Conservation (phyloP, 371 early-diverging fungal species). For the Mortierella sp. region DNA sequence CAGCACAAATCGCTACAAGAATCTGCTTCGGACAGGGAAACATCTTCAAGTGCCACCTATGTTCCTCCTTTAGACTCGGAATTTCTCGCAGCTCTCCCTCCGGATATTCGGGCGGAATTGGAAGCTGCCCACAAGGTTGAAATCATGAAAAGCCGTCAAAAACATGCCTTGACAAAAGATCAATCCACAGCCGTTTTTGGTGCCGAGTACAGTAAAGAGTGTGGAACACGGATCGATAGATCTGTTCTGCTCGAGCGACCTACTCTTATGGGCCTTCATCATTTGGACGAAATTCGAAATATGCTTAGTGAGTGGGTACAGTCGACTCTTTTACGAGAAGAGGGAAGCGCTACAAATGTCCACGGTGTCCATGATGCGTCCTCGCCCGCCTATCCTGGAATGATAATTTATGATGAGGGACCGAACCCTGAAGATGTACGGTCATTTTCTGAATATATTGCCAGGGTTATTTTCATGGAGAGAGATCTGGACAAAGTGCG, state of each 20-base stretch:
- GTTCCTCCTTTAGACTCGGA: slow-evolving; percentile 27
- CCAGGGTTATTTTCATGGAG: slow-evolving; percentile 46
- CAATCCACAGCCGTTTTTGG: not conserved
- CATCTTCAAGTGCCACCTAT: not conserved
- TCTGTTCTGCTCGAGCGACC: slow-evolving; percentile 18
- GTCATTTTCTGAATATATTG: slow-evolving; percentile 41
- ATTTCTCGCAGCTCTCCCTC: slow-evolving; percentile 40
- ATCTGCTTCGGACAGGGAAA: not conserved
- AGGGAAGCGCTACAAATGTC: not conserved
- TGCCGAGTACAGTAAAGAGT: not conserved
- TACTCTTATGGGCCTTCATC: slow-evolving; percentile 34
- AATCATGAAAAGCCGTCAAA: slow-evolving; percentile 22
- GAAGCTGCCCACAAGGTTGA: slow-evolving; percentile 27
- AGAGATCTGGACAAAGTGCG: slow-evolving; percentile 44
- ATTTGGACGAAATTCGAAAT: slow-evolving; percentile 22
- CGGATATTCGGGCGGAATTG: slow-evolving; percentile 42
- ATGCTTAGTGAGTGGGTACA: slow-evolving; percentile 43
- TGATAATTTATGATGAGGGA: slow-evolving; percentile 33
- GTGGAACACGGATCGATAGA: not conserved
- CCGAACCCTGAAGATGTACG: slow-evolving; percentile 52
- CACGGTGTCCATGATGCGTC: not conserved
- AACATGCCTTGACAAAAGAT: slow-evolving; percentile 4
- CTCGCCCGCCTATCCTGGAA: not conserved
- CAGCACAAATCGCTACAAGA: not conserved
- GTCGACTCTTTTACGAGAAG: slow-evolving; percentile 25